These are phyloP conservation scores for Chenopodium formosanum DNA, from an alignment of 148 eudicot species.

Conservation along the genomic window DNA sequence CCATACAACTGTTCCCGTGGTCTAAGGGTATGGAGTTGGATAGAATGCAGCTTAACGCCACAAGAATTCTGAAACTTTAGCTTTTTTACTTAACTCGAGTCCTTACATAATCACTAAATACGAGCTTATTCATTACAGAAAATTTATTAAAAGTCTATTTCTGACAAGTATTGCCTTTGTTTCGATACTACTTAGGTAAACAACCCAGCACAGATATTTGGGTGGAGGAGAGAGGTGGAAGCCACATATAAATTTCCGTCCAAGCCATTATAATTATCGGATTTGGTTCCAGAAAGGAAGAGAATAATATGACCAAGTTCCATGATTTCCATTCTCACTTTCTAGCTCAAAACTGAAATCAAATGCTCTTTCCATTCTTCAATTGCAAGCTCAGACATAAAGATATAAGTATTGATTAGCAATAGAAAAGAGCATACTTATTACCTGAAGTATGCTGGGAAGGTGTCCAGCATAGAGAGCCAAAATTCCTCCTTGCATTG, in stretches of 20 bases:
- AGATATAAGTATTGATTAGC: not conserved
- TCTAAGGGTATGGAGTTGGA: not conserved
- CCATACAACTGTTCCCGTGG: not conserved
- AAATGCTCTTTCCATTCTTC: not conserved
- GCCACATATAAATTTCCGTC: not conserved
- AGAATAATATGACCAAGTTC: not conserved
- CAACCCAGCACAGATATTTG: too few relatives aligned
- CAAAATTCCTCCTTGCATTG: conserved; percentile 47
- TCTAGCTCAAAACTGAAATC: not conserved
- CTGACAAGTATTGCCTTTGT: not conserved
- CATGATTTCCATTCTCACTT: not conserved
- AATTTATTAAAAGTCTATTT: not conserved
- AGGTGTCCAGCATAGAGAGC: conserved; percentile 69
- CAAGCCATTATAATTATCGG: not conserved
- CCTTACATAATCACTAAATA: not conserved
- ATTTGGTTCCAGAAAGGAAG: not conserved
- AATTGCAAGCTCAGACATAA: not conserved
- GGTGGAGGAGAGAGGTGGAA: not conserved
- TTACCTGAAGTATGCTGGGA: conserved; percentile 71
- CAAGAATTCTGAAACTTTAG: not conserved
- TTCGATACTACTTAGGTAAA: not conserved
- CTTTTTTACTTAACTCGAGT: not conserved
- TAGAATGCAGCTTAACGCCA: not conserved
- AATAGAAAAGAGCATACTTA: not conserved
- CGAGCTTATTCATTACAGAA: not conserved